These are phyloP conservation scores for Myxozyma neotropica DNA, from an alignment of 805 yeast species.

Conservation along the genomic window DNA sequence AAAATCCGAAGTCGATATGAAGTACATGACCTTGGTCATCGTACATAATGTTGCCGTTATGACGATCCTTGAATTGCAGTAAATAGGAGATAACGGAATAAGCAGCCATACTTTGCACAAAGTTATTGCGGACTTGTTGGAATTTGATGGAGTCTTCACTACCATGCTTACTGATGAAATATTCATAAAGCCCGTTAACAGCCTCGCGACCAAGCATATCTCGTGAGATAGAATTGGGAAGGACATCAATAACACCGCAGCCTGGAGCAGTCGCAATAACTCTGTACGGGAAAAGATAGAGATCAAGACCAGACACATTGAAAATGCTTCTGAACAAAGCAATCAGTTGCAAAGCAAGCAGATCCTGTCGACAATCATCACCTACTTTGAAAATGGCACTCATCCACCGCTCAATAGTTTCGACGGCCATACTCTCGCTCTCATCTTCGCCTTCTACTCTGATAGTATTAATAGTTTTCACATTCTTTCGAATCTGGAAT, in stretches of 20 bases:
- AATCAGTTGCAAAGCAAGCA: slow-evolving; percentile 86
- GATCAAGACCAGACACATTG: slow-evolving; percentile 83
- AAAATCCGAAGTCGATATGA: slow-evolving; percentile 97
- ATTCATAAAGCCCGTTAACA: slow-evolving; percentile 93
- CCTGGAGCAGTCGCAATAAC: slow-evolving; percentile 99
- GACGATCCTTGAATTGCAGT: slow-evolving; percentile 92
- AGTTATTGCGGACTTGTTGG: slow-evolving; percentile 88
- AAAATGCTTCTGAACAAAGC: slow-evolving; percentile 90
- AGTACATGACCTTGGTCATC: slow-evolving; percentile 93
- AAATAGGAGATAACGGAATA: slow-evolving; percentile 89
- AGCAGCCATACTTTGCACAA: slow-evolving; percentile 89
- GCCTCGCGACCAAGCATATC: slow-evolving; percentile 99
- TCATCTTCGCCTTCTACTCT: slow-evolving; percentile 39
- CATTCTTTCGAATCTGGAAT: slow-evolving; percentile 65
- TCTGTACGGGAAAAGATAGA: slow-evolving; percentile 88
- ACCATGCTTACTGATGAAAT: slow-evolving; percentile 88
- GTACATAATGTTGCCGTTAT: slow-evolving; percentile 95
- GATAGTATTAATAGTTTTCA: slow-evolving; percentile 34
- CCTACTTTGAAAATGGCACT: slow-evolving; percentile 98
- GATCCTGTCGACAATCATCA: slow-evolving; percentile 98
- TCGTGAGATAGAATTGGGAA: slow-evolving; percentile 92
- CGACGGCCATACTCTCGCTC: slow-evolving; percentile 25
- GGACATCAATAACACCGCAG: slow-evolving; percentile 97
- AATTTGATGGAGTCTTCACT: slow-evolving; percentile 88
- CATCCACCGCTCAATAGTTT: slow-evolving; percentile 72